A percentile compares a stretch with the other conserved stretches of the same genome.
These are phyloP conservation scores for Mycena citricolor DNA, from an alignment of 1,284 basidiomycete species.

Conservation along the genomic window DNA sequence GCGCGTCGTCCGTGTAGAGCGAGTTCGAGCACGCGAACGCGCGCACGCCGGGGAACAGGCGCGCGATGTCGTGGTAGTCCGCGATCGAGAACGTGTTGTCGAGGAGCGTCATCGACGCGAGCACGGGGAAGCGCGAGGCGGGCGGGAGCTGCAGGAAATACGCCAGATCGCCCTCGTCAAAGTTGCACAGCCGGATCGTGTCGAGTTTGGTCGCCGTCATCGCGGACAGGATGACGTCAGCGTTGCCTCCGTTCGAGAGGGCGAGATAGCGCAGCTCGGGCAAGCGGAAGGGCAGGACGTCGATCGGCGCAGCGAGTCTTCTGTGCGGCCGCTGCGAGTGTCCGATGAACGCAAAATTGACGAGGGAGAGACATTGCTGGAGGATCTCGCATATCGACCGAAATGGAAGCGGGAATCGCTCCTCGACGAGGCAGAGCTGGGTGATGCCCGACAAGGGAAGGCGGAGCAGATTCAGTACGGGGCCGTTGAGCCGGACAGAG, in stretches of 20 bases:
- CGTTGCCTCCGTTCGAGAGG: constrained; percentile 19
- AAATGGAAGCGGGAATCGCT: constrained; percentile 18
- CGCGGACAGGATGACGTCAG: constrained; percentile 14
- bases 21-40: constrained; percentile 13
- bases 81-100: constrained; percentile 15
- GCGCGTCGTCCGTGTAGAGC: constrained; percentile 16
- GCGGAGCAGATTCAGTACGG: constrained; percentile 11
- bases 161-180: constrained; percentile 17
- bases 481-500: constrained; percentile 19
- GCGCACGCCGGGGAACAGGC: constrained; percentile 15
- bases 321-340: constrained; percentile 15
- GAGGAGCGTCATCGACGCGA: constrained; percentile 14
- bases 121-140: constrained; percentile 15
- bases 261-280: constrained; percentile 16
- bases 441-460: constrained; percentile 16
- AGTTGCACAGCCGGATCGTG: constrained; percentile 14
- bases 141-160: constrained; percentile 18
- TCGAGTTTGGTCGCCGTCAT: constrained; percentile 16
- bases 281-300: constrained; percentile 9
- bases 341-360: constrained; percentile 17
- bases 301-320: constrained; percentile 10
- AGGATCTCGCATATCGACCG: constrained; percentile 19
- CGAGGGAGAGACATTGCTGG: constrained; percentile 7
- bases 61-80: constrained; percentile 18
- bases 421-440: constrained; percentile 17